Percentiles rank a stretch among this genome's conserved stretches.
Evolutionary conservation across 179 eudicot genomes (phyloP).

Genomic region (Dionaea muscipula): DNA sequence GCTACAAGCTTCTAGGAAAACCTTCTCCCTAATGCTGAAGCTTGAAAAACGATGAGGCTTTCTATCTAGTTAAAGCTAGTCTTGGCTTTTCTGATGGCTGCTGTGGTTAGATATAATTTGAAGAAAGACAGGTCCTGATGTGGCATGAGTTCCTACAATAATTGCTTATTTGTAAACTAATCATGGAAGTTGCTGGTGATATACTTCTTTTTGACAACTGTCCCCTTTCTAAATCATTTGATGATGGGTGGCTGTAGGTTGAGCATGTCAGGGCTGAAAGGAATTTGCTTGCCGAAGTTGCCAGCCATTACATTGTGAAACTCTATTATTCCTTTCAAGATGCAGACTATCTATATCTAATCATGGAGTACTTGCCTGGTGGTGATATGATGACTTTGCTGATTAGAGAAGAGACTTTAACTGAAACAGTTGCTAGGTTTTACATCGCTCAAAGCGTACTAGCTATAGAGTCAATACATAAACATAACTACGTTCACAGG

Average conservation of each 20-base stretch:
- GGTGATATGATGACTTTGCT: constrained; percentile 79
- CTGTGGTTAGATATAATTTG: no score
- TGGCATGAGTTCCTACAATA: no score
- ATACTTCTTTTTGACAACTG: neutral
- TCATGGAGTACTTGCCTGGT: constrained; percentile 77
- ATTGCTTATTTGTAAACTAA: no score
- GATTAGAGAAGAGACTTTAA: constrained; percentile 61
- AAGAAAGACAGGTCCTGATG: no score
- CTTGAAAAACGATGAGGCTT: no score
- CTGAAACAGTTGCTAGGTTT: constrained; percentile 63
- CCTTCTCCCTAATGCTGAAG: no score
- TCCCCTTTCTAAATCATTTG: neutral
- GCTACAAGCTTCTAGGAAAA: no score
- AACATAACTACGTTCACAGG: constrained; percentile 76
- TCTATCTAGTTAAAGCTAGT: no score
- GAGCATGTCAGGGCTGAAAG: constrained; percentile 78
- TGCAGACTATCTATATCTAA: constrained; percentile 51
- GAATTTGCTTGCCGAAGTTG: constrained; percentile 72
- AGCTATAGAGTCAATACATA: constrained; percentile 66
- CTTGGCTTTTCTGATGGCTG: no score
- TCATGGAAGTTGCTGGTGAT: neutral
- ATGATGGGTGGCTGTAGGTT: constrained; percentile 23
- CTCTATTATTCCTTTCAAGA: constrained; percentile 65
- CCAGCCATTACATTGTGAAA: constrained; percentile 57
- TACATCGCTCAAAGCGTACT: constrained; percentile 66